Evolutionary conservation across 768 basidiomycete genomes (phyloP), one percentile per base, ranked within the genome.

Genomic region (Kondoa subrosea): DNA sequence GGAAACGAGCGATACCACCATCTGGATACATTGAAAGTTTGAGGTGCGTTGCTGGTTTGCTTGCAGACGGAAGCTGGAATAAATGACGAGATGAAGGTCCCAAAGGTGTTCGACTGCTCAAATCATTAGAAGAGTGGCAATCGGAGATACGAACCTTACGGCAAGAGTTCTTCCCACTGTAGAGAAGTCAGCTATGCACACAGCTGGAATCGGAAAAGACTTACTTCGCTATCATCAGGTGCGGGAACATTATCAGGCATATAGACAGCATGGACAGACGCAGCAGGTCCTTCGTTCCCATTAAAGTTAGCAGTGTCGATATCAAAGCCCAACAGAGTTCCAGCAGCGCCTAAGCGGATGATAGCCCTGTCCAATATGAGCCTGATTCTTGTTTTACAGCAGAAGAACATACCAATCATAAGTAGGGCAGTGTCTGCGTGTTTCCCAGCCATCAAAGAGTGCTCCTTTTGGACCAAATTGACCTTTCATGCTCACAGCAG

Each of bases 401-500:
- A 27, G 14, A 14, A 64, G 63, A 27, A 71, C 78, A 63, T 72
- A 90, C 93, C 95, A 97, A 76, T 99, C 95, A 73, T 85, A 83
- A 1, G 81, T 74, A 1, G 87, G 84, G 77, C 95, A 96, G 77
- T 99, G 95, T 72, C 95, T 79, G 56, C 91, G 80, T 30, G 82
- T 83, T 77, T 99, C 95, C 95, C 95, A 99, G 65, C 92, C 95
- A 71, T 86, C 89, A 77, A 82, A 97, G 27, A 96, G 78, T 0
- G 93, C 93, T 27, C 95, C 95, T 56, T 91, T 93, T 1, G 91
- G 88, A 4, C 93, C 93, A 73, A 91, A 99, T 72, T 91, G 89
- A n/a, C 95, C 95, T 77, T 92, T 91, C 75, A 95, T 78, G 71
- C 86, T 89, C 2, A 82, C 83, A 27, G 92, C 85, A 4, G 92